Percentiles rank a stretch among this genome's conserved stretches.
Conservation (phyloP, 495 filamentous ascomycete species). For the Talaromyces nanjingensis region DNA sequence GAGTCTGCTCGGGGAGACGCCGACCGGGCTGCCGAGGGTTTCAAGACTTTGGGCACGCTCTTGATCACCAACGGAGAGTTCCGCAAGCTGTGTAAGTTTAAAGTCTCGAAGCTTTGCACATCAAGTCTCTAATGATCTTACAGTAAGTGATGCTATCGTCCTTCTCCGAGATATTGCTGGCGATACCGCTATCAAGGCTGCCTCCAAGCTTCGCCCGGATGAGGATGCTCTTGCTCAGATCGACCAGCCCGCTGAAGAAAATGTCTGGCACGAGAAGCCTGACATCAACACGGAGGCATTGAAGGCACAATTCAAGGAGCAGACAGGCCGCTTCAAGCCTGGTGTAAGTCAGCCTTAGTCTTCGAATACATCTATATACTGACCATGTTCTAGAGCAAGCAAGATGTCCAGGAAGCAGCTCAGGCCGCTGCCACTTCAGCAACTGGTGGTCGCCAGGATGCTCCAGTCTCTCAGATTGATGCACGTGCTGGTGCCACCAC, state of each 20-base stretch:
- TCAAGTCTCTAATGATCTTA: background rate
- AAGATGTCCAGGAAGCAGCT: slow-evolving; percentile 45
- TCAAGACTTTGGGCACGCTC: slow-evolving; percentile 81
- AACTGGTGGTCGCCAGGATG: slow-evolving; percentile 35
- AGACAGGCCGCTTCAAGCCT: slow-evolving; percentile 57
- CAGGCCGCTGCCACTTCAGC: slow-evolving; percentile 50
- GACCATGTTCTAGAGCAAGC: background rate
- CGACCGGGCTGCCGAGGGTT: slow-evolving; percentile 71
- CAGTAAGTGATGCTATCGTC: slow-evolving; percentile 80
- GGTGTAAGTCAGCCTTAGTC: slow-evolving; percentile 23
- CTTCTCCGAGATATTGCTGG: slow-evolving; percentile 84
- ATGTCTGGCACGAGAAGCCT: slow-evolving; percentile 89
- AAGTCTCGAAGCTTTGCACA: too few species aligned
- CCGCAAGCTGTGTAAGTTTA: slow-evolving; percentile 74
- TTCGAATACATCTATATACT: background rate
- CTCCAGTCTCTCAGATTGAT: slow-evolving; percentile 44
- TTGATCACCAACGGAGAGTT: slow-evolving; percentile 96
- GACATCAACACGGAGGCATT: slow-evolving; percentile 64
- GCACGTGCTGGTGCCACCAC: slow-evolving; percentile 39
- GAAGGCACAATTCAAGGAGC: slow-evolving; percentile 55
- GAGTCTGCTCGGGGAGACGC: slow-evolving; percentile 73
- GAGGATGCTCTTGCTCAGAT: slow-evolving; percentile 72
- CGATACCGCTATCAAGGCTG: slow-evolving; percentile 81
- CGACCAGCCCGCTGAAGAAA: slow-evolving; percentile 77
- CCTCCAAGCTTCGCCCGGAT: slow-evolving; percentile 66